These are phyloP conservation scores for Colletotrichum higginsianum DNA, from an alignment of 2,329 filamentous ascomycete species.

Conservation along the genomic window DNA sequence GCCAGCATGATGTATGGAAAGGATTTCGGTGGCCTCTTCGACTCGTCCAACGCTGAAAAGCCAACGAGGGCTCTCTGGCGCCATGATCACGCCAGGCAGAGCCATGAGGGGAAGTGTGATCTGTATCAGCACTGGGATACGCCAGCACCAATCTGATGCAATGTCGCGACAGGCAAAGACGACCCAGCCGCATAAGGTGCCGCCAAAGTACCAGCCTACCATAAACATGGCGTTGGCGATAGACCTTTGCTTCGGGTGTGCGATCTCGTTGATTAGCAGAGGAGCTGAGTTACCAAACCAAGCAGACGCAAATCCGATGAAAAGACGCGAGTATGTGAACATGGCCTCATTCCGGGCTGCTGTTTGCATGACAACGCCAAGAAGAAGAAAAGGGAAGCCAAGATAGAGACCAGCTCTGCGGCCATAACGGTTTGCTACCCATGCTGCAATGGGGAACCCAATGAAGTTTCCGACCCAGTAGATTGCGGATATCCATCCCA, in stretches of 20 bases:
- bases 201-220: slow-evolving; percentile 48
- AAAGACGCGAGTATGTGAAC: slow-evolving; percentile 53
- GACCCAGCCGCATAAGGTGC: slow-evolving; percentile 54
- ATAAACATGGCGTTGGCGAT: slow-evolving; percentile 36
- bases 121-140: slow-evolving; percentile 56
- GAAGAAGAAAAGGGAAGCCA: slow-evolving; percentile 29
- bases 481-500: slow-evolving; percentile 56
- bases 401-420: slow-evolving; percentile 37
- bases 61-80: slow-evolving; percentile 51
- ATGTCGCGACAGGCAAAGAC: slow-evolving; percentile 32
- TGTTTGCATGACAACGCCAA: slow-evolving; percentile 47
- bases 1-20: slow-evolving; percentile 59
- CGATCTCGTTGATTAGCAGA: slow-evolving; percentile 54
- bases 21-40: slow-evolving; percentile 53
- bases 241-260: slow-evolving; percentile 49
- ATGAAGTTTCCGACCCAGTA: slow-evolving; percentile 57
- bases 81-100: slow-evolving; percentile 47
- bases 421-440: slow-evolving; percentile 45
- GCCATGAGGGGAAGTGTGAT: slow-evolving; percentile 58
- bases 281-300: slow-evolving; percentile 50
- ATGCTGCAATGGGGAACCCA: slow-evolving; percentile 51
- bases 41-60: slow-evolving; percentile 48
- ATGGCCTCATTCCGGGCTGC: slow-evolving; percentile 44
- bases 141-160: slow-evolving; percentile 31
- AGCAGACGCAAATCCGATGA: slow-evolving; percentile 52